A percentile compares a stretch with the other conserved stretches of the same genome.
phyloP scores from a whole-genome alignment of 2,329 filamentous ascomycete species.

The Drechslerella coelobrocha region DNA sequence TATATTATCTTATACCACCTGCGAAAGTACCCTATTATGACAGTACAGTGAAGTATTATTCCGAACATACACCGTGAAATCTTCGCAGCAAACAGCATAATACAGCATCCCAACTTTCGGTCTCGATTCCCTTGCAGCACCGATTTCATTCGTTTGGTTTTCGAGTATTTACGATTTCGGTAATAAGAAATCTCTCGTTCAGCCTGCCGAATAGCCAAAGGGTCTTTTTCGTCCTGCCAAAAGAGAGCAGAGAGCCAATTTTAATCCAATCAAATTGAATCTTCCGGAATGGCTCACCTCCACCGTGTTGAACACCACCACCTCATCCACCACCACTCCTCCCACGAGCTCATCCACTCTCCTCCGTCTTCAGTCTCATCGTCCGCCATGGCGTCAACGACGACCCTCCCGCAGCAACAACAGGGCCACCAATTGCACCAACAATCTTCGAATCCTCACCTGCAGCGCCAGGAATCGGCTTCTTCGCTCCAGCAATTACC shows the following conservation, averaged over 20 bases:
- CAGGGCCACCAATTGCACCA: conserved; percentile 50
- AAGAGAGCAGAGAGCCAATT: conserved; percentile 46
- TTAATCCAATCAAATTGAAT: conserved; percentile 50
- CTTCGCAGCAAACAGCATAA: conserved; percentile 14
- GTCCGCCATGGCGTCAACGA: conserved; percentile 49
- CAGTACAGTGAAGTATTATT: not conserved
- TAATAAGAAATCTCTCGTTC: conserved; percentile 44
- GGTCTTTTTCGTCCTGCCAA: conserved; percentile 42
- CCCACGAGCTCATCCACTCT: conserved; percentile 48
- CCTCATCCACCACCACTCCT: conserved; percentile 49
- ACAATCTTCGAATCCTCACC: conserved; percentile 43
- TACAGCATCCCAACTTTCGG: conserved; percentile 7
- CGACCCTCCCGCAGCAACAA: conserved; percentile 33
- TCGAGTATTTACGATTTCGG: conserved; percentile 41
- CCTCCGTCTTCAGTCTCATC: conserved; percentile 48
- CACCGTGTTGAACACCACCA: conserved; percentile 40
- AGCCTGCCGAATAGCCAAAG: conserved; percentile 39
- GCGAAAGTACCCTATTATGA: not conserved
- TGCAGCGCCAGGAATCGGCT: conserved; percentile 44
- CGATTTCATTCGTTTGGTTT: conserved; percentile 34
- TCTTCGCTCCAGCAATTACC: conserved; percentile 39
- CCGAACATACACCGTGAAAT: conserved; percentile 7
- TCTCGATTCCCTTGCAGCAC: conserved; percentile 22
- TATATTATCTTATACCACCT: conserved; percentile 21
- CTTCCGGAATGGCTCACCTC: conserved; percentile 51